Conservation (phyloP, 2,329 filamentous ascomycete genomes). For the Hortaea sp. region DNA sequence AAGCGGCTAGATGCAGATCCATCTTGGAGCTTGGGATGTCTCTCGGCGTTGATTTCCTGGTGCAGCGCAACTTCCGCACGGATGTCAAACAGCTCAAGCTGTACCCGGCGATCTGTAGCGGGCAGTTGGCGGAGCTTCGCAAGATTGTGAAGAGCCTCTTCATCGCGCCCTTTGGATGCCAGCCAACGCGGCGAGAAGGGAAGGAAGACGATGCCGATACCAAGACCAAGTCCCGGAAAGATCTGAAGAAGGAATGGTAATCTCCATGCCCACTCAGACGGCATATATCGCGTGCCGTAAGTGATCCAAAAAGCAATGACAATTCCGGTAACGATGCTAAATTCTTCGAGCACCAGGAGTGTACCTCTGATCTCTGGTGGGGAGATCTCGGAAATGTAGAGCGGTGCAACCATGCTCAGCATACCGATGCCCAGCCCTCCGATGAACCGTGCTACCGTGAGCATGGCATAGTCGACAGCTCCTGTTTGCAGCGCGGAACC, state of each 20-base stretch:
- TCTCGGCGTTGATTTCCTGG: constrained; percentile 31
- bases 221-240: constrained; percentile 22
- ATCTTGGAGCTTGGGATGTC: constrained; percentile 25
- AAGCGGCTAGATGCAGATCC: constrained; percentile 18
- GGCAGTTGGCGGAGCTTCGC: constrained; percentile 31
- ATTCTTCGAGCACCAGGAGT: constrained; percentile 39
- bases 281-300: constrained; percentile 43
- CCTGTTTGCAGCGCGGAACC: constrained; percentile 34
- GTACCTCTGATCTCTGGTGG: constrained; percentile 31
- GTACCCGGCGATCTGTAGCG: constrained; percentile 38
- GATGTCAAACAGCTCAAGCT: constrained; percentile 44
- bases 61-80: constrained; percentile 46
- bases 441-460: constrained; percentile 23
- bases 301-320: constrained; percentile 44
- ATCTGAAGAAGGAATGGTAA: constrained; percentile 41
- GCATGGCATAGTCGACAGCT: constrained; percentile 20
- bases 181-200: constrained; percentile 28
- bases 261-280: constrained; percentile 37
- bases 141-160: constrained; percentile 21
- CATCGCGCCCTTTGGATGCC: constrained; percentile 19
- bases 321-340: constrained; percentile 38
- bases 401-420: constrained; percentile 29
- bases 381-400: constrained; percentile 25
- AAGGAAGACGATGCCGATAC: constrained; percentile 23
- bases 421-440: constrained; percentile 25